Conservation (phyloP, 306 rosid genomes). For the Inga oerstediana region DNA sequence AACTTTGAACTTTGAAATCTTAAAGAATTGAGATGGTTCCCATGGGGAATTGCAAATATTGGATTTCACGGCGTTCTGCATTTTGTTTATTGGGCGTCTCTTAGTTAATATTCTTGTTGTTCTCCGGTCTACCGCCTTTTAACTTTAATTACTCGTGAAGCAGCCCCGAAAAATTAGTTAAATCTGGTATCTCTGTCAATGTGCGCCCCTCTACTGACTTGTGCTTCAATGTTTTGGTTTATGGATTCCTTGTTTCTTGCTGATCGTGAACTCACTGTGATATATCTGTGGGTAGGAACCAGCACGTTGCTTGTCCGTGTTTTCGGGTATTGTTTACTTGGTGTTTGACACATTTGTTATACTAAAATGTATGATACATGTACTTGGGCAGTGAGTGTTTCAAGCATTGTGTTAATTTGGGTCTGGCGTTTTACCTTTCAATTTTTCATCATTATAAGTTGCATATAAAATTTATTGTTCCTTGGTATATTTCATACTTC, state of each 20-base stretch:
- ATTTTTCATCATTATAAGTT: neutral
- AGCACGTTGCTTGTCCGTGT: neutral
- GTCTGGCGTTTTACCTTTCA: neutral
- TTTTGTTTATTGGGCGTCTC: neutral
- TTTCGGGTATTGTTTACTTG: neutral
- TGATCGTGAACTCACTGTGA: neutral
- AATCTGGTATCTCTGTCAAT: neutral
- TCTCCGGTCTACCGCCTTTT: neutral
- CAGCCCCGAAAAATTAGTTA: neutral
- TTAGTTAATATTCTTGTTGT: neutral
- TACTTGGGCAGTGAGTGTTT: constrained; percentile 1
- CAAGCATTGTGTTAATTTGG: neutral
- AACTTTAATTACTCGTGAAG: neutral
- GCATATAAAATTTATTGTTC: neutral
- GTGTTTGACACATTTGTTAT: neutral
- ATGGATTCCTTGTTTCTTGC: neutral
- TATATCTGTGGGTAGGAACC: neutral
- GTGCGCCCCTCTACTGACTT: neutral
- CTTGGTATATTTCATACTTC: neutral
- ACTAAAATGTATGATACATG: neutral
- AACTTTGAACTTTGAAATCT: neutral
- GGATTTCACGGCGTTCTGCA: constrained; percentile 1
- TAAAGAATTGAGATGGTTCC: neutral
- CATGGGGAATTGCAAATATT: neutral
- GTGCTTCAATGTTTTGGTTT: neutral